phyloP scores from a whole-genome alignment of 805 yeast genomes.

The Cyberlindnera xylosilytica region DNA sequence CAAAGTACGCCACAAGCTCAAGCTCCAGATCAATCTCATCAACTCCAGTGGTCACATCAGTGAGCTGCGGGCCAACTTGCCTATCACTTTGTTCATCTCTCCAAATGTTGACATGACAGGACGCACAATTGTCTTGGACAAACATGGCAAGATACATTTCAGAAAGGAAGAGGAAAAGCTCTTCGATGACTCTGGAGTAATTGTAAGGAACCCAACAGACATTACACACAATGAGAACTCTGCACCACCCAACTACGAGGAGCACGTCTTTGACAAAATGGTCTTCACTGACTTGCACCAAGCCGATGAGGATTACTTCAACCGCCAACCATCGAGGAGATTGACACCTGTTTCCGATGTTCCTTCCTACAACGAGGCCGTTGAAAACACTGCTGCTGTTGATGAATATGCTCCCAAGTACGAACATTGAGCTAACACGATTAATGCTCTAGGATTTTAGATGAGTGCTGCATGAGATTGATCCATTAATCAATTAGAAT shows the following conservation, averaged over 20 bases:
- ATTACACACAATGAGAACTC: slow-evolving; percentile 40
- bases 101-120: slow-evolving; percentile 68
- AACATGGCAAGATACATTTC: slow-evolving; percentile 40
- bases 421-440: background rate
- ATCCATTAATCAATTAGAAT: no score
- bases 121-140: slow-evolving; percentile 35
- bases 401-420: slow-evolving; percentile 60
- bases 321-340: background rate
- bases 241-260: slow-evolving; percentile 78
- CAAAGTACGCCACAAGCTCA: slow-evolving; percentile 79
- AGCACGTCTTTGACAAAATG: slow-evolving; percentile 62
- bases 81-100: slow-evolving; percentile 64
- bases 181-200: slow-evolving; percentile 21
- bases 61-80: slow-evolving; percentile 83
- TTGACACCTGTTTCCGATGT: slow-evolving; percentile 47
- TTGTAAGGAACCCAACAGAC: slow-evolving; percentile 10
- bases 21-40: slow-evolving; percentile 64
- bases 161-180: slow-evolving; percentile 34
- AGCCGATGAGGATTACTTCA: slow-evolving; percentile 5
- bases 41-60: slow-evolving; percentile 80
- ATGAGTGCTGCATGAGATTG: no score
- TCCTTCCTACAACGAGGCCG: slow-evolving; percentile 75
- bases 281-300: slow-evolving; percentile 16
- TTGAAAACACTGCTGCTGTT: slow-evolving; percentile 42
- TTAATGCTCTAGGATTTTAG: no score